These are phyloP conservation scores for Vanrija pseudolonga DNA, from an alignment of 1,284 basidiomycete genomes.

Conservation along the genomic window DNA sequence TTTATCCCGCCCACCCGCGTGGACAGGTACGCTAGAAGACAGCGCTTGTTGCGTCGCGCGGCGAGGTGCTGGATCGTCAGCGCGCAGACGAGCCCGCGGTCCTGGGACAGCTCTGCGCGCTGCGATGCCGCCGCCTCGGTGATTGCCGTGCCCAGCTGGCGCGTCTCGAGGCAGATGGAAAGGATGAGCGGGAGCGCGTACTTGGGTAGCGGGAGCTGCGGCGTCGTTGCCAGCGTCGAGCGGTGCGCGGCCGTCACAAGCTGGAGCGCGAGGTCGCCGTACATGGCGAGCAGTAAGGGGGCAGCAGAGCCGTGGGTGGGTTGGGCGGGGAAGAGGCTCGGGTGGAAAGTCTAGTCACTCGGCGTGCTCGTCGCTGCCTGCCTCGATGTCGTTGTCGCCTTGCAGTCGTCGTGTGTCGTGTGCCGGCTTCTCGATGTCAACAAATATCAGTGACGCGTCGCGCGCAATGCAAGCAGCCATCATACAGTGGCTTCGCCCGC, in stretches of 20 bases:
- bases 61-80: constrained; percentile 83
- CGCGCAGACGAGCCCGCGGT: constrained; percentile 58
- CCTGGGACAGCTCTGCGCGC: constrained; percentile 40
- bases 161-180: constrained; percentile 81
- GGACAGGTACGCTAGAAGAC: constrained; percentile 84
- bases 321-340: neutral
- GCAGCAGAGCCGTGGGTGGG: too few species aligned
- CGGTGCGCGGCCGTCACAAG: constrained; percentile 81
- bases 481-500: too few species aligned
- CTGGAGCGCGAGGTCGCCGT: constrained; percentile 76
- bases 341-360: neutral
- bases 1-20: constrained; percentile 77
- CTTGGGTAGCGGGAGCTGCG: constrained; percentile 62
- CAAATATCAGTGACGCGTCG: too few species aligned
- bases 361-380: neutral
- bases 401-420: too few species aligned
- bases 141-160: constrained; percentile 64
- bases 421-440: too few species aligned
- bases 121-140: constrained; percentile 35
- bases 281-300: constrained; percentile 51
- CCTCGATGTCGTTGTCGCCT: too few species aligned
- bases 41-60: constrained; percentile 86
- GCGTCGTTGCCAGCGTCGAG: constrained; percentile 71
- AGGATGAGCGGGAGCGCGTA: constrained; percentile 89
- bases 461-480: too few species aligned